Percentiles rank a stretch among this genome's conserved stretches.
Evolutionary conservation across 768 basidiomycete species (phyloP).

Genomic region (Stropharia rugosoannulata): DNA sequence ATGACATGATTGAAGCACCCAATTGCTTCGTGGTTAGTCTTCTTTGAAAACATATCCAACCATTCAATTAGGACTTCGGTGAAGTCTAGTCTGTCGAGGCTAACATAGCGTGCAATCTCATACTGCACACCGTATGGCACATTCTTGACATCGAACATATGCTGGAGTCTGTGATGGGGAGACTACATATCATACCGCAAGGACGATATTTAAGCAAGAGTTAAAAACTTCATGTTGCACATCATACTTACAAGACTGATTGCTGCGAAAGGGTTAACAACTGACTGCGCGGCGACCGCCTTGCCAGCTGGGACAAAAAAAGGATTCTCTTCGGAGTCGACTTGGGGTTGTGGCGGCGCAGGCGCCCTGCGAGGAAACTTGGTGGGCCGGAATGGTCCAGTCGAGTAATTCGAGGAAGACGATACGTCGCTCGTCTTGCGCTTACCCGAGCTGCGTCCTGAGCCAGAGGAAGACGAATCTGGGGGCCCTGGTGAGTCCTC

Average conservation of each 20-base stretch:
- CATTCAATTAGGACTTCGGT: constrained; percentile 25
- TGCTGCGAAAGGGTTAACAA: constrained; percentile 12
- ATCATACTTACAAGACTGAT: constrained; percentile 14
- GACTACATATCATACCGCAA: constrained; percentile 15
- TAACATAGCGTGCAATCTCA: constrained; percentile 48
- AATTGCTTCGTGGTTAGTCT: constrained; percentile 32
- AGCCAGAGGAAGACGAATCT: constrained; percentile 19
- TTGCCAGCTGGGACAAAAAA: constrained; percentile 9
- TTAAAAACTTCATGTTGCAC: background rate
- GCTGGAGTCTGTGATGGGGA: constrained; percentile 17
- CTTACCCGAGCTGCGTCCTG: constrained; percentile 23
- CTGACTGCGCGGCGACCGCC: background rate
- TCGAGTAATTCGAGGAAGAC: constrained; percentile 17
- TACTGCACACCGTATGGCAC: constrained; percentile 50
- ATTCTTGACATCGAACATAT: constrained; percentile 23
- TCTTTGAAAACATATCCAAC: constrained; percentile 25
- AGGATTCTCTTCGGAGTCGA: constrained; percentile 14
- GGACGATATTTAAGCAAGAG: background rate
- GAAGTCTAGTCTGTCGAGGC: constrained; percentile 25
- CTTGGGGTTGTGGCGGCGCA: background rate
- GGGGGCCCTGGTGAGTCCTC: constrained; percentile 11
- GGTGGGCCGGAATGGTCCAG: constrained; percentile 15
- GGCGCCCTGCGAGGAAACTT: constrained; percentile 21
- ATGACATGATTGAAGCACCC: constrained; percentile 17
- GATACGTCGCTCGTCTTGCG: constrained; percentile 24